Evolutionary conservation across 805 yeast genomes (phyloP).

Genomic region (Pichia eremophila): DNA sequence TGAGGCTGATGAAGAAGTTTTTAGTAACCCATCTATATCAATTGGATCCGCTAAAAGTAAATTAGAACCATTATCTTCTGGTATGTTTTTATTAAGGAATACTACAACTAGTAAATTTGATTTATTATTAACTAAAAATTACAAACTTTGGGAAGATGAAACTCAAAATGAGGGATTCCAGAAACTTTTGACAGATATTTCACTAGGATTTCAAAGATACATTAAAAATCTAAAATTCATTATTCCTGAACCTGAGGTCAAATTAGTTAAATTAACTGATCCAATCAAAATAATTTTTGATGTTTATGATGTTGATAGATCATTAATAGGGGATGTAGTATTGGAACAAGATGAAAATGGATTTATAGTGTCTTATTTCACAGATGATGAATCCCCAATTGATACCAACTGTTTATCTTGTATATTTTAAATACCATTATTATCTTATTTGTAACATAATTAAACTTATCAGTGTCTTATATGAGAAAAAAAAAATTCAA

Average conservation of each 20-base stretch:
- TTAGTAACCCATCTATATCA: not conserved
- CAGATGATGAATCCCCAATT: not conserved
- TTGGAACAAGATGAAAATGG: constrained; percentile 10
- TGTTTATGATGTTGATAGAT: constrained; percentile 10
- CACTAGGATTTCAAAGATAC: constrained; percentile 1
- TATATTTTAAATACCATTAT: not conserved
- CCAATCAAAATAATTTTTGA: constrained; percentile 4
- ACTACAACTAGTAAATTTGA: not conserved
- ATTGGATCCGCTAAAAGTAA: too few relatives aligned
- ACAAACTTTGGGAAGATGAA: not conserved
- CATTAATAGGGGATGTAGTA: constrained; percentile 8
- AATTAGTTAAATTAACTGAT: constrained; percentile 1
- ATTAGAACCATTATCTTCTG: constrained; percentile 4
- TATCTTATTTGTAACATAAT: too few relatives aligned
- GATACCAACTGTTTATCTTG: constrained; percentile 6
- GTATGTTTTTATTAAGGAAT: constrained; percentile 3
- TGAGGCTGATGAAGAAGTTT: not conserved
- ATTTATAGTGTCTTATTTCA: constrained; percentile 6
- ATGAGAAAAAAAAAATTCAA: not conserved
- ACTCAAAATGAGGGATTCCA: not conserved
- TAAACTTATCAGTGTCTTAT: too few relatives aligned
- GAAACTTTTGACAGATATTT: constrained; percentile 1
- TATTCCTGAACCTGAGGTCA: not conserved
- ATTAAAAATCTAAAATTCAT: not conserved
- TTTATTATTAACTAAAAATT: constrained; percentile 3